Conservation (phyloP, 495 filamentous ascomycete species). For the Oidiodendron maius region DNA sequence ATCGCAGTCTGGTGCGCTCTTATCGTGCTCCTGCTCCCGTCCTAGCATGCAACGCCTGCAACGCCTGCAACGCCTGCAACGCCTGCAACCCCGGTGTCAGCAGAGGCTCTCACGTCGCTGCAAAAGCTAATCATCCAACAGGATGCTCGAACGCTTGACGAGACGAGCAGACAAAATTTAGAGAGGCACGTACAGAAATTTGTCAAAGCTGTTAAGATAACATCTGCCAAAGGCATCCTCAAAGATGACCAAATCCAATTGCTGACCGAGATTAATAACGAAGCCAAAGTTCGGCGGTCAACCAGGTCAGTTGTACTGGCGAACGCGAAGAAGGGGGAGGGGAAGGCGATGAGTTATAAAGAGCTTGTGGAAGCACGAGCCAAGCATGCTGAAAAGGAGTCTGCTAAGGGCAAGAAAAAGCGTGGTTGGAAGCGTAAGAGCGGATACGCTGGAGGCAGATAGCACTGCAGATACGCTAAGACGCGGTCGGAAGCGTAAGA, state of each 20-base stretch:
- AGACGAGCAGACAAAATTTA: constrained; percentile 23
- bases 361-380: constrained; percentile 29
- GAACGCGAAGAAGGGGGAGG: no score
- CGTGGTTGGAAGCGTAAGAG: constrained; percentile 1
- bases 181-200: constrained; percentile 20
- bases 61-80: no score
- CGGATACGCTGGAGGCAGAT: constrained; percentile 1
- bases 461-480: no score
- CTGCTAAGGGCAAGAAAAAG: constrained; percentile 12
- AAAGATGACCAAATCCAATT: not conserved
- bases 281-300: constrained; percentile 19
- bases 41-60: no score
- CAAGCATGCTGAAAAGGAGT: constrained; percentile 22
- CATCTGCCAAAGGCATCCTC: not conserved
- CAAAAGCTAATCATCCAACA: constrained; percentile 25
- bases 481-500: constrained; percentile 14
- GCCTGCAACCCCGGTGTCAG: no score
- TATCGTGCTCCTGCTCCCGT: no score
- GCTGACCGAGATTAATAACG: no score
- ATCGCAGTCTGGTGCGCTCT: no score
- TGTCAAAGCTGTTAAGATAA: constrained; percentile 11
- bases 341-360: constrained; percentile 33
- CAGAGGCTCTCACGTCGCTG: constrained; percentile 22
- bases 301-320: constrained; percentile 15
- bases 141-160: constrained; percentile 22